phyloP scores from a whole-genome alignment of 805 yeast species.

The Suhomyces faveliae region DNA sequence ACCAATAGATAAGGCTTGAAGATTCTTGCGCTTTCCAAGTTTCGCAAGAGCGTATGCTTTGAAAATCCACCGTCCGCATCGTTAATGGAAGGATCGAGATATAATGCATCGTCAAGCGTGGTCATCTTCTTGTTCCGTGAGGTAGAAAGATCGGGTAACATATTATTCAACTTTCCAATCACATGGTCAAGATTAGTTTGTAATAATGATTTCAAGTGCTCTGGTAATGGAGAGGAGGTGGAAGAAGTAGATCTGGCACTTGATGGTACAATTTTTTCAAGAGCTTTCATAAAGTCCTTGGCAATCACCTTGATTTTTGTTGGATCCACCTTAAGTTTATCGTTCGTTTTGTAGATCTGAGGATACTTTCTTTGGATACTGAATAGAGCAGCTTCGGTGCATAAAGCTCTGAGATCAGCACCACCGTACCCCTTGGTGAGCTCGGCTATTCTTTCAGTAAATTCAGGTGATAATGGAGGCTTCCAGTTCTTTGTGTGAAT shows the following conservation, averaged over 20 bases:
- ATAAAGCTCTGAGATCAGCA: slow-evolving; percentile 90
- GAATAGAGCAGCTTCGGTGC: slow-evolving; percentile 93
- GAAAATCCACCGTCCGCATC: slow-evolving; percentile 66
- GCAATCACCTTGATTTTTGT: slow-evolving; percentile 68
- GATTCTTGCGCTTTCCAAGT: slow-evolving; percentile 56
- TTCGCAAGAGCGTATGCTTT: slow-evolving; percentile 58
- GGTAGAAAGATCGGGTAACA: slow-evolving; percentile 50
- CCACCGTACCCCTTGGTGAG: slow-evolving; percentile 97
- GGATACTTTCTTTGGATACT: slow-evolving; percentile 92
- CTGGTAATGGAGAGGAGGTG: slow-evolving; percentile 77
- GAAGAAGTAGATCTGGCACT: slow-evolving; percentile 81
- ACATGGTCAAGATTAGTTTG: slow-evolving; percentile 48
- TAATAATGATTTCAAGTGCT: slow-evolving; percentile 63
- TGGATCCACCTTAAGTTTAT: slow-evolving; percentile 74
- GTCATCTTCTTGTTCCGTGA: slow-evolving; percentile 46
- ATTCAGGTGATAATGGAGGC: slow-evolving; percentile 60
- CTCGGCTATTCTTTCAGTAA: slow-evolving; percentile 66
- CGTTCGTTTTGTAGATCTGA: slow-evolving; percentile 77
- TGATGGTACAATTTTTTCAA: slow-evolving; percentile 87
- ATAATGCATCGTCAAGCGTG: slow-evolving; percentile 67
- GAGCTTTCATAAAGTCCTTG: slow-evolving; percentile 80
- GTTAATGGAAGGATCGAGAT: slow-evolving; percentile 53
- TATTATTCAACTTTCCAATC: slow-evolving; percentile 45
- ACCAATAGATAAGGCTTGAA: slow-evolving; percentile 81
- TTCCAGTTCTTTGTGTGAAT: slow-evolving; percentile 91